Conservation (phyloP, 768 basidiomycete species). For the Stropharia rugosoannulata region DNA sequence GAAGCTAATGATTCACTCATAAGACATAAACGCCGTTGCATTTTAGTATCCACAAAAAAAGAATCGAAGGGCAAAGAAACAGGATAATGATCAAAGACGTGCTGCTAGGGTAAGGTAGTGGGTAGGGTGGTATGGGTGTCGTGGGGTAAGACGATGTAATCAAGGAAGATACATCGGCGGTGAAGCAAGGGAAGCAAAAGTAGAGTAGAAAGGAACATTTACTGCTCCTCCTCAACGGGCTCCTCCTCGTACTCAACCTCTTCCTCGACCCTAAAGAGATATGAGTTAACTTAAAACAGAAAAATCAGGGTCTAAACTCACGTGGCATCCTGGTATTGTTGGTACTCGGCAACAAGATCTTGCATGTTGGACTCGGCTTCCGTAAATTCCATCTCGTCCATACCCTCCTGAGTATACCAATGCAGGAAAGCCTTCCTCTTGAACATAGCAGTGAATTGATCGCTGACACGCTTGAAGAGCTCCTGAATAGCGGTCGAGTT, state of each 20-base stretch:
- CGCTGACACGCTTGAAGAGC: conserved; percentile 97
- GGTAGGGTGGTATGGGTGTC: conserved; percentile 14
- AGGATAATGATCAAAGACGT: conserved; percentile 35
- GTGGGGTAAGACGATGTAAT: conserved; percentile 1
- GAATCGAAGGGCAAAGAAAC: conserved; percentile 19
- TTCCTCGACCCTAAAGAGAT: conserved; percentile 65
- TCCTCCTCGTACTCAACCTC: conserved; percentile 92
- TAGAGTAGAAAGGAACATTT: conserved; percentile 12
- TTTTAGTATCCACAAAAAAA: conserved; percentile 32
- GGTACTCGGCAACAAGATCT: conserved; percentile 96
- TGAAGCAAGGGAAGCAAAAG: conserved; percentile 12
- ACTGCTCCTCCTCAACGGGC: conserved; percentile 58
- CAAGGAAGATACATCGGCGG: conserved; percentile 10
- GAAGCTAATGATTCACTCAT: conserved; percentile 4
- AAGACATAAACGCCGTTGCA: conserved; percentile 24
- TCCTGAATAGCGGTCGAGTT: conserved; percentile 98
- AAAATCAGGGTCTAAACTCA: conserved; percentile 38
- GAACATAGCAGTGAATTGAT: conserved; percentile 99
- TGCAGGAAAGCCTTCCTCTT: conserved; percentile 98
- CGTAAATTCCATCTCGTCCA: conserved; percentile 99
- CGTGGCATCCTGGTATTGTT: conserved; percentile 95
- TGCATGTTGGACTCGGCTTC: conserved; percentile 99
- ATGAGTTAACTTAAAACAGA: background rate
- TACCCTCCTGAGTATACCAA: conserved; percentile 99
- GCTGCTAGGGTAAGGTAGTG: conserved; percentile 32